Base-by-base conservation (phyloP, 768 basidiomycete species). In the Russula virescens region DNA sequence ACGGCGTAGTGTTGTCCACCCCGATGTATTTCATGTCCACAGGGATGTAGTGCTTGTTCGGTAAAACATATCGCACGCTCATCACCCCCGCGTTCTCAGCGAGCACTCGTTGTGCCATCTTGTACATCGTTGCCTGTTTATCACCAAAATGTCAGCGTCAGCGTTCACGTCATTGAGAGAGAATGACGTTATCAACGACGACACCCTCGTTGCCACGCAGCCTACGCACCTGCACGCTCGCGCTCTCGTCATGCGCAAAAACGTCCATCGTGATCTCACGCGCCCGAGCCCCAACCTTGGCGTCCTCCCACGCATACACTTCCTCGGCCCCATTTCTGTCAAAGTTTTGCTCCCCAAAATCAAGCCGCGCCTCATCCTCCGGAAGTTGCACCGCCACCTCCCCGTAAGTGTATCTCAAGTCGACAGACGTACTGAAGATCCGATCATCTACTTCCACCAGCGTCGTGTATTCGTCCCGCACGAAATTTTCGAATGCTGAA, bases 11-110 rank as follows among this genome's bases (percentile, higher is more conserved):
- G 70, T 92, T 91, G 68, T 90, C 88, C 10, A 88, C 71, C 2
- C 83, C 84, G 48, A 88, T 75, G 63, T 90, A 91, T 57, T 74
- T 74, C 85, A 93, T 88, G 72, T 91, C 84, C 51, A 94, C 91
- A 0, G 91, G 89, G 68, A 97, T 83, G 73, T 96, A 98, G 71
- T 97, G 95, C 75, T 94, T 92, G 79, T 98, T 98, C 2, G 96
- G 95, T 3, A 97, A 79, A 47, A 76, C 73, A 74, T 96, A 97
- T 16, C 80, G 79, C 35, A 91, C 87, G 2, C 73, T 74, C 47
- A 79, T 71, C 14, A 97, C 78, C 2, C 76, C 76, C 2, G 73
- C 72, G 69, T 92, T 88, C 72, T 89, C 84, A 1, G 74, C 74
- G 31, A 97, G 75, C 66, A 98, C 78, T 2, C 80, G 79, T 65